phyloP scores from a whole-genome alignment of 768 basidiomycete genomes.

The Auricularia cornea region DNA sequence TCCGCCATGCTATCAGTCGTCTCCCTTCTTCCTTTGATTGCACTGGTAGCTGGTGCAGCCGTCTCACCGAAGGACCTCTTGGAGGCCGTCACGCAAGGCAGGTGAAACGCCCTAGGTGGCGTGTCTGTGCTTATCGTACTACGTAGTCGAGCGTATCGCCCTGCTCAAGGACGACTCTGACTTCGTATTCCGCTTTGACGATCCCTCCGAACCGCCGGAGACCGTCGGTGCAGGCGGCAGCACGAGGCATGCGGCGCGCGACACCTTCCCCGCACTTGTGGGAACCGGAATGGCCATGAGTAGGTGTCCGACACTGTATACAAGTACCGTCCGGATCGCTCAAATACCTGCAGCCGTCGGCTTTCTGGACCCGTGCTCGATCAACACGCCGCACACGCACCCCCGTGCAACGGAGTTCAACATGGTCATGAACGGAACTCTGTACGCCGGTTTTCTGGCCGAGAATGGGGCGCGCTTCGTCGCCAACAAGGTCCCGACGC shows the following conservation, averaged over 20 bases:
- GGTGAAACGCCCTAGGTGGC: too few species aligned
- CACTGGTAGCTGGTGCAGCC: too few species aligned
- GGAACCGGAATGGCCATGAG: slow-evolving; percentile 14
- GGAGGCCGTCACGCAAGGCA: too few species aligned
- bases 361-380: slow-evolving; percentile 17
- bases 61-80: too few species aligned
- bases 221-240: slow-evolving; percentile 17
- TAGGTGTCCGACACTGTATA: not conserved
- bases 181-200: slow-evolving; percentile 22
- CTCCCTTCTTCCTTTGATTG: too few species aligned
- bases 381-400: slow-evolving; percentile 30
- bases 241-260: slow-evolving; percentile 15
- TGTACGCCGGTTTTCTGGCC: slow-evolving; percentile 17
- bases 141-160: not conserved
- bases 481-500: too few species aligned
- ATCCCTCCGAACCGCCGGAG: slow-evolving; percentile 11
- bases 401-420: slow-evolving; percentile 27
- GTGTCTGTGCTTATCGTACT: too few species aligned
- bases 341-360: not conserved
- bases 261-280: slow-evolving; percentile 22
- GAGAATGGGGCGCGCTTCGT: slow-evolving; percentile 17
- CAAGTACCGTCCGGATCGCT: too few species aligned
- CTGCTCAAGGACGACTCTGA: not conserved
- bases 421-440: slow-evolving; percentile 22
- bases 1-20: too few species aligned